Evolutionary conservation across 768 basidiomycete genomes (phyloP).

Genomic region (Boletus reticulatus): DNA sequence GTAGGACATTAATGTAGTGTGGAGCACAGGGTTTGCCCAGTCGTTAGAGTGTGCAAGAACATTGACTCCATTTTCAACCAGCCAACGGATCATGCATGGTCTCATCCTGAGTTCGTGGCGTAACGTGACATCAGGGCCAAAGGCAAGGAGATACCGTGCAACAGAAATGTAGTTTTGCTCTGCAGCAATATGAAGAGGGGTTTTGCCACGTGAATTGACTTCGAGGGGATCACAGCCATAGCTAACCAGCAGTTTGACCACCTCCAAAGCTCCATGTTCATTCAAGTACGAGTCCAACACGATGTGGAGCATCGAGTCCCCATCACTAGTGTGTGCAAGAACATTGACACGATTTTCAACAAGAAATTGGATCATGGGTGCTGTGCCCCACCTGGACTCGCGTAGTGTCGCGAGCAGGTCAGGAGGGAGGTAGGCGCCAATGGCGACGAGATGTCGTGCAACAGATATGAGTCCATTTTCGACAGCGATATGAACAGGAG

Average conservation of each 20-base stretch:
- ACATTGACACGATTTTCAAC: neutral
- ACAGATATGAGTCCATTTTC: neutral
- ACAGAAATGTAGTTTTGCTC: neutral
- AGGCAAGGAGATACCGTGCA: neutral
- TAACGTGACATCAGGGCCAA: neutral
- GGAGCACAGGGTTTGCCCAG: neutral
- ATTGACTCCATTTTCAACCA: neutral
- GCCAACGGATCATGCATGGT: neutral
- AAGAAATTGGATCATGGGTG: neutral
- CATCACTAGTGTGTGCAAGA: neutral
- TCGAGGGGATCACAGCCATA: neutral
- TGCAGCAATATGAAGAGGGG: neutral
- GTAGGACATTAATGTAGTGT: neutral
- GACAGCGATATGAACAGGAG: neutral
- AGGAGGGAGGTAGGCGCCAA: neutral
- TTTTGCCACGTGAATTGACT: neutral
- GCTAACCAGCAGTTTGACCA: neutral
- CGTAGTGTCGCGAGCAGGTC: neutral
- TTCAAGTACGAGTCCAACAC: neutral
- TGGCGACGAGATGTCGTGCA: neutral
- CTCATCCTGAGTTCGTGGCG: too few relatives aligned
- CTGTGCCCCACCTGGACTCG: accelerated
- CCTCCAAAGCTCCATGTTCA: neutral
- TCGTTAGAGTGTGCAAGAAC: neutral
- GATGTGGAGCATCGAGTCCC: neutral